Evolutionary conservation across 1,284 basidiomycete genomes (phyloP), one percentile per base, ranked within the genome.

Genomic region (Heterobasidion irregulare): DNA sequence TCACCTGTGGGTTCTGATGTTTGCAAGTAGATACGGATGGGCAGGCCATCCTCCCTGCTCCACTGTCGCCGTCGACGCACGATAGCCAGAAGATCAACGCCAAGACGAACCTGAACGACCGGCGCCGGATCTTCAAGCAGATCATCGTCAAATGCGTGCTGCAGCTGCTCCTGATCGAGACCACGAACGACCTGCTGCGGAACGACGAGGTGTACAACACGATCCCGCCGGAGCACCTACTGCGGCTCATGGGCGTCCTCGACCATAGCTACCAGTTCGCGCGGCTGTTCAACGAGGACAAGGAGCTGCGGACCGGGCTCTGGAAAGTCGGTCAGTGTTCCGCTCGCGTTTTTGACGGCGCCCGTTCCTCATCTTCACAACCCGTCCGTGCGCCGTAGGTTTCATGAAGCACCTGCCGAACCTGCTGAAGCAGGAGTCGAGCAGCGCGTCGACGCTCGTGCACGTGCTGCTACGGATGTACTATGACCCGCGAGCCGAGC

Each of bases 381-480:
- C 18, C 10, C 34, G 2, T 10, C 15, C 36, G 10, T 33, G 6
- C 36, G 32, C 6, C 10, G 18, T 48, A 95, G 94, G 96, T 2
- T 99, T 99, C 74, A 99, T 99, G 97, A 98, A 98, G 69, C 98
- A 99, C 69, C 74, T 99, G 41, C 97, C 97, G 0, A 99, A 99
- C 71, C 79, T 99, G 50, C 76, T 99, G 57, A 98, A 99, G 72
- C 97, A 99, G 67, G 98, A 99, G 72, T 98, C 95, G 33, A 94
- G 90, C 57, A 95, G 94, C 64, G 98, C 97, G 35, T 84, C 96
- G 5, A 99, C 95, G 0, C 77, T 99, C 46, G 94, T 99, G 50
- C 92, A 94, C 64, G 85, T 98, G 2, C 75, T 99, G 46, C 73
- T 97, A 50, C 80, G 88, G 46, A 97, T 99, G 94, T 98, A 99